A percentile compares a stretch with the other conserved stretches of the same genome.
These are phyloP conservation scores for Seminavis robusta DNA, from an alignment of 108 stramenopile genomes.

Conservation along the genomic window DNA sequence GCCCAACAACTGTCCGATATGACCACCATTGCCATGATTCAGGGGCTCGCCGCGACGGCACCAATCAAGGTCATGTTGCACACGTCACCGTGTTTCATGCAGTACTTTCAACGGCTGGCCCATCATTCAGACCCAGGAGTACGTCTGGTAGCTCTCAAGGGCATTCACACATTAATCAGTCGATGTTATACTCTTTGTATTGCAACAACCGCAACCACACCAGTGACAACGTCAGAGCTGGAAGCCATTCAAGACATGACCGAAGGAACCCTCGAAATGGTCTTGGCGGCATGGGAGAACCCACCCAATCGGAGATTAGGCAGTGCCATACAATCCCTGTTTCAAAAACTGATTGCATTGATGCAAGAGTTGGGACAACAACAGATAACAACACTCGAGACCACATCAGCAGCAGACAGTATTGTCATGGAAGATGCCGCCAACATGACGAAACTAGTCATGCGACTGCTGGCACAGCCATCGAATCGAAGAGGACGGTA, in stretches of 20 bases:
- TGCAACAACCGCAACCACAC: background rate
- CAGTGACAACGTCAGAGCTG: background rate
- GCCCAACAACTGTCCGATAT: background rate
- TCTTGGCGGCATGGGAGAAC: constrained; percentile 52
- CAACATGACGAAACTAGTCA: no score
- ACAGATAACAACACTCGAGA: no score
- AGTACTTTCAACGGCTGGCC: constrained; percentile 3
- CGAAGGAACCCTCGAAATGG: constrained; percentile 37
- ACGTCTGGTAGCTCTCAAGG: constrained; percentile 49
- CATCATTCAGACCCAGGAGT: constrained; percentile 34
- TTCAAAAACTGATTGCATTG: constrained; percentile 35
- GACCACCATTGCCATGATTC: no score
- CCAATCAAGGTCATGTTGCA: background rate
- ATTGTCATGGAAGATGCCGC: no score
- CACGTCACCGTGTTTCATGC: constrained; percentile 9
- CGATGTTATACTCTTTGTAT: background rate
- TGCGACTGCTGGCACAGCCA: constrained; percentile 37
- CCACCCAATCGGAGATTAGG: constrained; percentile 48
- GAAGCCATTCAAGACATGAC: constrained; percentile 3
- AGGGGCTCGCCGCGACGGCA: constrained; percentile 11
- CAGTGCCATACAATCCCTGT: constrained; percentile 45
- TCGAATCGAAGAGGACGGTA: constrained; percentile 56
- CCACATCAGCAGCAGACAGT: no score
- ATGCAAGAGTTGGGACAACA: constrained; percentile 6
- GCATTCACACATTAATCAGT: constrained; percentile 41